Evolutionary conservation across 1,284 basidiomycete species (phyloP), one percentile per base, ranked within the genome.

Genomic region (Cutaneotrichosporon sp.): DNA sequence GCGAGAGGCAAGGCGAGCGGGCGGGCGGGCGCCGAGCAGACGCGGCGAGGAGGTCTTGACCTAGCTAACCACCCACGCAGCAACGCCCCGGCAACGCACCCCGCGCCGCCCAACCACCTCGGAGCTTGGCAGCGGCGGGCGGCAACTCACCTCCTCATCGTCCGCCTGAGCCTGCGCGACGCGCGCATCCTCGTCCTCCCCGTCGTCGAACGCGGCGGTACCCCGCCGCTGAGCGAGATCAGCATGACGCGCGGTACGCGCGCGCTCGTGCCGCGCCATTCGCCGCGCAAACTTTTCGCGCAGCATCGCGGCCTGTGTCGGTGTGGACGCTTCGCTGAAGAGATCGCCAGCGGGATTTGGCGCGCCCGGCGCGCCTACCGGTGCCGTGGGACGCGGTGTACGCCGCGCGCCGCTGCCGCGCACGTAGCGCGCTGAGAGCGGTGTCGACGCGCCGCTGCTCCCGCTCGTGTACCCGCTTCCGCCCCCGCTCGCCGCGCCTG

Each of bases 121-220:
- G n/a, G n/a, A n/a, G n/a, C n/a, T n/a, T n/a, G n/a, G n/a, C n/a
- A n/a, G n/a, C n/a, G n/a, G n/a, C n/a, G n/a, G n/a, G n/a, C n/a
- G n/a, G 18, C 20, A 4, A 59, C 65, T 43, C 49, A 72, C 71
- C 65, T 73, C 71, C 42, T 73, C 71, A 40, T 73, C 71, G 46
- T 71, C 71, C 18, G 56, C 59, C 51, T 69, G 63, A 7, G 68
- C 70, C 54, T 55, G 61, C 15, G 61, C 38, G 46, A 66, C 69
- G 8, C 62, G 63, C 41, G 67, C 67, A 23, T 68, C 70, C 22
- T 69, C 66, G 52, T 68, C 64, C 20, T 40, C 47, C 38, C 26
- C 26, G 10, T 42, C 57, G 5, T 47, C 48, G n/a, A 30, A 51
- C 12, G 43, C 35, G 13, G 44, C 35, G 3, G 55, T 54, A 20